Evolutionary conservation across 2,329 filamentous ascomycete species (phyloP).

Genomic region (Paraconiothyrium brasiliense): DNA sequence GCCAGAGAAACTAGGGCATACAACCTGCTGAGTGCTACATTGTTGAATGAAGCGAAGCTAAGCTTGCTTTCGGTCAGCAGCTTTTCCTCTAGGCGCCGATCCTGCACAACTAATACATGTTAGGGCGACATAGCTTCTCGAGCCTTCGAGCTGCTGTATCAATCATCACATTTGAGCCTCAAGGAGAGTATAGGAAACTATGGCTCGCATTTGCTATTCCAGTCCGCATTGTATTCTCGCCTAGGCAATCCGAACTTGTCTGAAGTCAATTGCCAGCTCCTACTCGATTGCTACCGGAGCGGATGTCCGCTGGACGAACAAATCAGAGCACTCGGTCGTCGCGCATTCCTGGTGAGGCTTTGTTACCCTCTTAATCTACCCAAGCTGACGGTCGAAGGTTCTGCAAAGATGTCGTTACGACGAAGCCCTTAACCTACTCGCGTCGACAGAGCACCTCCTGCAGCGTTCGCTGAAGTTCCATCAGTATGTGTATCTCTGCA

Average conservation of each 20-base stretch:
- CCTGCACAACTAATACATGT: conserved; percentile 17
- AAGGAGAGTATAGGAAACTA: conserved; percentile 78
- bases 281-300: conserved; percentile 76
- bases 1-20: conserved; percentile 88
- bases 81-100: background rate
- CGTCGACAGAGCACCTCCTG: conserved; percentile 67
- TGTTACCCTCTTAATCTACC: background rate
- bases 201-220: conserved; percentile 77
- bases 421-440: conserved; percentile 69
- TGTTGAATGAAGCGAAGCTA: conserved; percentile 86
- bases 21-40: conserved; percentile 81
- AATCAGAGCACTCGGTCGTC: conserved; percentile 76
- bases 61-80: conserved; percentile 74
- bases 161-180: conserved; percentile 83
- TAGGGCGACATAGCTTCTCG: conserved; percentile 66
- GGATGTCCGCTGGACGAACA: conserved; percentile 77
- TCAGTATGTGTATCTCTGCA: conserved; percentile 75
- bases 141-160: conserved; percentile 80
- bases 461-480: conserved; percentile 79
- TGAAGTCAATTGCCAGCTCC: conserved; percentile 73
- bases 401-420: conserved; percentile 75
- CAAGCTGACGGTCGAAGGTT: conserved; percentile 51
- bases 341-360: conserved; percentile 66
- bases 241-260: conserved; percentile 71
- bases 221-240: conserved; percentile 77